These are phyloP conservation scores for Ambrosia hybrid DNA, from an alignment of 140 eudicot species.

Conservation along the genomic window DNA sequence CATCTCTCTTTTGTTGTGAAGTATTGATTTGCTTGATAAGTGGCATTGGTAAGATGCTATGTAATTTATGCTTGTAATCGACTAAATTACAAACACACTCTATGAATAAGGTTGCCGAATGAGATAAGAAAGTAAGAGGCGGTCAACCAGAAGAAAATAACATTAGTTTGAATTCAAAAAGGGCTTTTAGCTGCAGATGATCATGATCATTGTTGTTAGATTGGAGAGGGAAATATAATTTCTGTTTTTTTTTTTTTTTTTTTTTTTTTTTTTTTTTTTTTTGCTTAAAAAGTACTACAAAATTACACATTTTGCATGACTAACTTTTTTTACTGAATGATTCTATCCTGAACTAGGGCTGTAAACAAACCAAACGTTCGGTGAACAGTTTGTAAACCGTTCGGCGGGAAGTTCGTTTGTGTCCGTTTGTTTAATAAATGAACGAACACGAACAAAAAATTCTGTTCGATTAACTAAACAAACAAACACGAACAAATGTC, in stretches of 20 bases:
- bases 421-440: too few species aligned
- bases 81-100: neutral
- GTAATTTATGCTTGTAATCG: neutral
- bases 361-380: too few species aligned
- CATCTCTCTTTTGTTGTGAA: too few species aligned
- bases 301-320: too few species aligned
- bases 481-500: too few species aligned
- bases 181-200: neutral
- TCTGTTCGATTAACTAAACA: too few species aligned
- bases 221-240: neutral
- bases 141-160: neutral
- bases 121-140: neutral
- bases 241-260: neutral
- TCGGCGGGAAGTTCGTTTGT: too few species aligned
- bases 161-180: neutral
- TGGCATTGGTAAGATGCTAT: neutral
- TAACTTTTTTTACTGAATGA: too few species aligned
- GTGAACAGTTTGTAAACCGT: too few species aligned
- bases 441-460: too few species aligned
- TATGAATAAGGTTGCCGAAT: too few species aligned
- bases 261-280: neutral
- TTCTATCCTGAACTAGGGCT: too few species aligned
- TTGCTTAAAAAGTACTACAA: neutral
- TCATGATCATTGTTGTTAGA: neutral
- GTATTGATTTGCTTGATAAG: conserved; percentile 5